phyloP scores from a whole-genome alignment of 1,139 yeast species.

The Scheffersomyces titani region DNA sequence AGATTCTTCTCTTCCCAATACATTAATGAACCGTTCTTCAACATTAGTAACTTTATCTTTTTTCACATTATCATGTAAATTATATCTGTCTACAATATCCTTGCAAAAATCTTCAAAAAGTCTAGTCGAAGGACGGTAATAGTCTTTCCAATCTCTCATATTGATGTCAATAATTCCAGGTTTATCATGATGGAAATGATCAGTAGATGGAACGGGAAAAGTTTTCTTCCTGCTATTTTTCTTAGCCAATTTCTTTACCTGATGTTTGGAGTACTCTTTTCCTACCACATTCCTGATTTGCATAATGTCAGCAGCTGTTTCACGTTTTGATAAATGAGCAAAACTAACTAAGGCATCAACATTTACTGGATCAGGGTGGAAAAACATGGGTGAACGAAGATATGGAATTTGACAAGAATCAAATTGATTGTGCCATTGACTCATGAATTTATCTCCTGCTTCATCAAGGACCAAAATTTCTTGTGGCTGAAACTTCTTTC shows the following conservation, averaged over 20 bases:
- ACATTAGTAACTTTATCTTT: slow-evolving; percentile 37
- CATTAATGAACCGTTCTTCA: slow-evolving; percentile 27
- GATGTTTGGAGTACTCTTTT: slow-evolving; percentile 46
- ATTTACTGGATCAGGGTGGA: slow-evolving; percentile 50
- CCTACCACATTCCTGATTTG: slow-evolving; percentile 51
- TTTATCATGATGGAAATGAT: slow-evolving; percentile 21
- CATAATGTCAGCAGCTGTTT: slow-evolving; percentile 31
- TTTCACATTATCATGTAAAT: slow-evolving; percentile 27
- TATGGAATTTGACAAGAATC: slow-evolving; percentile 43
- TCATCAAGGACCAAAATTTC: slow-evolving; percentile 38
- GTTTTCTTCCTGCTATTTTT: slow-evolving; percentile 14
- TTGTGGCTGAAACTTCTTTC: slow-evolving; percentile 18
- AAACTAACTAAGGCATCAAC: slow-evolving; percentile 46
- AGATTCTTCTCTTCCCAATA: slow-evolving; percentile 21
- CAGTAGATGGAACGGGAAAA: slow-evolving; percentile 16
- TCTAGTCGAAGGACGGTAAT: slow-evolving; percentile 45
- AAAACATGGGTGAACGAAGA: slow-evolving; percentile 53
- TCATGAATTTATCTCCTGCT: slow-evolving; percentile 30
- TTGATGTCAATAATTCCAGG: slow-evolving; percentile 42
- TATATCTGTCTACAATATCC: slow-evolving; percentile 35
- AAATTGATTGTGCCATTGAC: slow-evolving; percentile 50
- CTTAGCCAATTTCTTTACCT: slow-evolving; percentile 32
- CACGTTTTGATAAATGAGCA: slow-evolving; percentile 34
- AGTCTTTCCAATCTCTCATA: slow-evolving; percentile 49
- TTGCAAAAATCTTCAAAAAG: slow-evolving; percentile 43